Conservation (phyloP, 352 stramenopile genomes). For the Blastocystis sp. region DNA sequence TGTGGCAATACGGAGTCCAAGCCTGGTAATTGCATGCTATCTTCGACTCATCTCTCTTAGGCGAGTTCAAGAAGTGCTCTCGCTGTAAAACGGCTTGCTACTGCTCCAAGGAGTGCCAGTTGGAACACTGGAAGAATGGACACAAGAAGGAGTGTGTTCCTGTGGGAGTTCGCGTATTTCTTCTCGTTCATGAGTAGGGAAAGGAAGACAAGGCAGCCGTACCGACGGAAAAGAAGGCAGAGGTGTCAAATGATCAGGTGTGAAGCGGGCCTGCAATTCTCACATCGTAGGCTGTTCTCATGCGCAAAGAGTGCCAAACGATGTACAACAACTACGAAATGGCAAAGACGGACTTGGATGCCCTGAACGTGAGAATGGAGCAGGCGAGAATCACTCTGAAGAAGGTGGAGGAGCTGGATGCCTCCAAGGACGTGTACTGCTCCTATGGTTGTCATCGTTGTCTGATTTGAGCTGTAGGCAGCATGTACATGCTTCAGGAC, state of each 20-base stretch:
- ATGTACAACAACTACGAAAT: slow-evolving; percentile 48
- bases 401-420: slow-evolving; percentile 6
- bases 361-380: slow-evolving; percentile 1
- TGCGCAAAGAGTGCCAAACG: slow-evolving; percentile 28
- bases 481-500: slow-evolving; percentile 20
- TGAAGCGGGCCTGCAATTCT: background rate
- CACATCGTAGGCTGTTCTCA: background rate
- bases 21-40: slow-evolving; percentile 8
- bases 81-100: slow-evolving; percentile 48
- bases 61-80: slow-evolving; percentile 60
- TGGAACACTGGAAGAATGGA: slow-evolving; percentile 57
- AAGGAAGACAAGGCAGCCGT: background rate
- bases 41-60: background rate
- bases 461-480: background rate
- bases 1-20: slow-evolving; percentile 41
- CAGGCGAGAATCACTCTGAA: slow-evolving; percentile 4
- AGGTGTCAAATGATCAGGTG: background rate
- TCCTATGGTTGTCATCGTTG: background rate
- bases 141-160: slow-evolving; percentile 48
- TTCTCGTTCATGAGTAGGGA: background rate
- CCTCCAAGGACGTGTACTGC: slow-evolving; percentile 21
- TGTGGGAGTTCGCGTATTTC: background rate
- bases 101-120: slow-evolving; percentile 58
- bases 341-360: background rate
- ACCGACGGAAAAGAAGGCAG: slow-evolving; percentile 10